Evolutionary conservation across 768 basidiomycete species (phyloP).

Genomic region (Roridomyces roridus): DNA sequence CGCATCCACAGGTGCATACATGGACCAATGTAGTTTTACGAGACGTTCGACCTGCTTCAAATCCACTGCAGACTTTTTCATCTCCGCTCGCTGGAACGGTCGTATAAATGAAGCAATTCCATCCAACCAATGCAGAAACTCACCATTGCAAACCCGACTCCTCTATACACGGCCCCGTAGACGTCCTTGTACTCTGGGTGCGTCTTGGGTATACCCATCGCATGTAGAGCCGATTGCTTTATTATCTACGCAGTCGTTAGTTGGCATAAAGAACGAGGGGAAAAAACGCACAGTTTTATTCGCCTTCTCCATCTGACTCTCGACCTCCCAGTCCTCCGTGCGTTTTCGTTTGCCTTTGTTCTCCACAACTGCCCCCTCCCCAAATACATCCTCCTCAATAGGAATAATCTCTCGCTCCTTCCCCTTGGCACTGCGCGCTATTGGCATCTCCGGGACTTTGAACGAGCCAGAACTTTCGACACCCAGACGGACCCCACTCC

Average conservation of each 20-base stretch:
- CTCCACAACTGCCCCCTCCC: constrained; percentile 25
- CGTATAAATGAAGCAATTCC: background rate
- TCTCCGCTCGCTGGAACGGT: constrained; percentile 45
- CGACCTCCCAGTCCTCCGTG: constrained; percentile 9
- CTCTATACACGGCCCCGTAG: constrained; percentile 50
- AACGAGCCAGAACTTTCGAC: constrained; percentile 1
- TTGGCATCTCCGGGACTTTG: constrained; percentile 16
- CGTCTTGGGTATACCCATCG: constrained; percentile 46
- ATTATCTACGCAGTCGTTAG: constrained; percentile 41
- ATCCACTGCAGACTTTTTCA: constrained; percentile 46
- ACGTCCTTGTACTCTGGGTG: constrained; percentile 62
- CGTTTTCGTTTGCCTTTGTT: constrained; percentile 36
- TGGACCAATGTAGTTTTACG: constrained; percentile 48
- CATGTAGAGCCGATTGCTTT: constrained; percentile 48
- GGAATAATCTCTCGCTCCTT: constrained; percentile 15
- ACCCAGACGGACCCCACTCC: constrained; percentile 44
- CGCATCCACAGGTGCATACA: constrained; percentile 44
- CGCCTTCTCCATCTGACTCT: constrained; percentile 27
- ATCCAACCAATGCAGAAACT: constrained; percentile 24
- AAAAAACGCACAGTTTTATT: constrained; percentile 48
- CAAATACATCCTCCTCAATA: constrained; percentile 41
- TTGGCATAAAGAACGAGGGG: background rate
- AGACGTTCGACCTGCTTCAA: constrained; percentile 41
- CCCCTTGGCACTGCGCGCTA: constrained; percentile 5
- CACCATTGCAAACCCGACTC: constrained; percentile 58